Conservation (phyloP, 441 rosid genomes). For the Theobroma grandiflorum region DNA sequence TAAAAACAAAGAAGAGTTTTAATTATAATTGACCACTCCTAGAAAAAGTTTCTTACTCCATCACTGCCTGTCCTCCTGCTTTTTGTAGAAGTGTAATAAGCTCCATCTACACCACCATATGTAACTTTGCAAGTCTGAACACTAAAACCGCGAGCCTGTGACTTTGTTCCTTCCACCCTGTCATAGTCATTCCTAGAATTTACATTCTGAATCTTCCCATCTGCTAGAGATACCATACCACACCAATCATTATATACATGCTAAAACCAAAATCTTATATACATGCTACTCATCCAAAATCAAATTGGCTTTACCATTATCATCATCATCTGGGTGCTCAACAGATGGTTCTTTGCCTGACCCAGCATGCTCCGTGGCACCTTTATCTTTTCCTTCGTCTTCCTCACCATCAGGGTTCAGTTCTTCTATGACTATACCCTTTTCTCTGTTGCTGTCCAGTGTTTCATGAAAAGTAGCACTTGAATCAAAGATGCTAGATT, state of each 20-base stretch:
- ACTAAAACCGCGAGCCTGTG: slow-evolving; percentile 44
- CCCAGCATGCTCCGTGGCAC: slow-evolving; percentile 5
- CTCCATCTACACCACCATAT: slow-evolving; percentile 83
- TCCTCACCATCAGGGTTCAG: slow-evolving; percentile 60
- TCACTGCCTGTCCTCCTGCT: slow-evolving; percentile 65
- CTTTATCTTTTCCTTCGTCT: slow-evolving; percentile 34
- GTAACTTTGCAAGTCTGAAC: slow-evolving; percentile 64
- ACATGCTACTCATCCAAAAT: slow-evolving; percentile 14
- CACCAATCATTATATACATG: slow-evolving; percentile 11
- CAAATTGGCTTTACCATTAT: slow-evolving; percentile 48
- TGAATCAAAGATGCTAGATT: slow-evolving; percentile 37
- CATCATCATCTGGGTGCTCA: slow-evolving; percentile 77
- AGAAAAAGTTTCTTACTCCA: slow-evolving; percentile 60
- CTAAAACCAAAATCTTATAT: slow-evolving; percentile 1
- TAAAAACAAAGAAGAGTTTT: slow-evolving; percentile 11
- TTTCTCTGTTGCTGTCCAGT: slow-evolving; percentile 24
- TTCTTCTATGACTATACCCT: slow-evolving; percentile 73
- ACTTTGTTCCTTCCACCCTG: slow-evolving; percentile 38
- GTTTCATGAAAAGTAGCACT: slow-evolving; percentile 34
- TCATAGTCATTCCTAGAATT: slow-evolving; percentile 38
- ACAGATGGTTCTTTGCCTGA: slow-evolving; percentile 57
- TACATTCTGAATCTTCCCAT: slow-evolving; percentile 43
- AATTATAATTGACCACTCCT: neutral
- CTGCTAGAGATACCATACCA: slow-evolving; percentile 43
- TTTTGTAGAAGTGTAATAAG: slow-evolving; percentile 75